These are phyloP conservation scores for Picea engelmannii DNA, from an alignment of 83 land plant species.

Conservation along the genomic window DNA sequence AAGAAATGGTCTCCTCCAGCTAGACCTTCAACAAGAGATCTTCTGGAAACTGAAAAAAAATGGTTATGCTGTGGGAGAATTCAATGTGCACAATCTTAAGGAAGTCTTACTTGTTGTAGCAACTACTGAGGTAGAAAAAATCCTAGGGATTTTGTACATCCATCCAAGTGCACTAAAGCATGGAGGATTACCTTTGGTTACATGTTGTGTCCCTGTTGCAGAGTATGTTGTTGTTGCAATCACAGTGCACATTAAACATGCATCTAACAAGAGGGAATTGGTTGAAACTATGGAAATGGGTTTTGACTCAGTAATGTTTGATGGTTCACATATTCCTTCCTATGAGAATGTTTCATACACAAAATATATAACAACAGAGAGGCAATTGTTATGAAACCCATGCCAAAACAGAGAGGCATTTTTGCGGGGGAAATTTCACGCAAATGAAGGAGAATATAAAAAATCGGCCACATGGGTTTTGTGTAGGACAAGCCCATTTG, in stretches of 20 bases:
- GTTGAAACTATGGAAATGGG: conserved; percentile 75
- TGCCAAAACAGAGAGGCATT: too few relatives aligned
- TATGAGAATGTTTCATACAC: conserved; percentile 31
- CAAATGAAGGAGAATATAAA: too few relatives aligned
- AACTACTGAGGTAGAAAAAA: conserved; percentile 86
- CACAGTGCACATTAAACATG: conserved; percentile 63
- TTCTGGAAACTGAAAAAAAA: conserved; percentile 87
- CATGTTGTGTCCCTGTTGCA: conserved; percentile 86
- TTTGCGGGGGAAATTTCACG: too few relatives aligned
- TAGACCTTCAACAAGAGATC: conserved; percentile 67
- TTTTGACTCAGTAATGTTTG: conserved; percentile 32
- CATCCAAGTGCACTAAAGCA: conserved; percentile 28
- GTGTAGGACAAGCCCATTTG: too few relatives aligned
- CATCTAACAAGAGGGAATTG: conserved; percentile 62
- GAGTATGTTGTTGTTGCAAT: conserved; percentile 65
- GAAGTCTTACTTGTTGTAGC: conserved; percentile 86
- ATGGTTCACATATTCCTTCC: conserved; percentile 88
- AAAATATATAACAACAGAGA: conserved; percentile 38
- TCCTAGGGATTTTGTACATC: conserved; percentile 83
- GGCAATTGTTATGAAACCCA: too few relatives aligned
- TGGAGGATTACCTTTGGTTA: conserved; percentile 82
- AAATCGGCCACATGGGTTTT: too few relatives aligned
- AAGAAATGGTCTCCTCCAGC: conserved; percentile 64
- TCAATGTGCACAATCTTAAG: conserved; percentile 96
- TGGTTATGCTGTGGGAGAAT: conserved; percentile 94